phyloP scores from a whole-genome alignment of 306 rosid species.

The Medicago arabica region DNA sequence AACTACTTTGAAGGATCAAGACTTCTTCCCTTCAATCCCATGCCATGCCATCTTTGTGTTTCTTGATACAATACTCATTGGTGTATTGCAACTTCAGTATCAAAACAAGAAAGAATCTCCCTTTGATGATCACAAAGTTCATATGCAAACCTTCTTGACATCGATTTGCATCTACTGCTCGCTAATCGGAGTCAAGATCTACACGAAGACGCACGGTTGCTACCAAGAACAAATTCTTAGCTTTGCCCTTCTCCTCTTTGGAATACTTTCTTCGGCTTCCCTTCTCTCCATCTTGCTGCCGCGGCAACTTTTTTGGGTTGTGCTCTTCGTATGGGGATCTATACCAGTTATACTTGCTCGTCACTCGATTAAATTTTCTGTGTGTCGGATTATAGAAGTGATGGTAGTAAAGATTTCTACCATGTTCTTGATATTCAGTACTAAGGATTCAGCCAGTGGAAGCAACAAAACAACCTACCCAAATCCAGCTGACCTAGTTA shows the following conservation, averaged over 20 bases:
- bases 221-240: background rate
- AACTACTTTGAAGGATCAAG: conserved; percentile 1
- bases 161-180: conserved; percentile 32
- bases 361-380: background rate
- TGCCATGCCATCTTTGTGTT: conserved; percentile 40
- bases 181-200: conserved; percentile 4
- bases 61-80: conserved; percentile 38
- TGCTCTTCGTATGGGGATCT: conserved; percentile 37
- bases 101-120: conserved; percentile 35
- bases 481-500: background rate
- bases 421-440: background rate
- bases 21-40: conserved; percentile 15
- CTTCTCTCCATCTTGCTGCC: conserved; percentile 25
- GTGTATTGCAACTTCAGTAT: conserved; percentile 31
- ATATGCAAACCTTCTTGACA: conserved; percentile 30
- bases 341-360: background rate
- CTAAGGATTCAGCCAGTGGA: background rate
- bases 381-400: background rate
- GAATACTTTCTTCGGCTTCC: conserved; percentile 32
- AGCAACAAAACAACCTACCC: background rate
- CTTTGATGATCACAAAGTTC: conserved; percentile 13
- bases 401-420: background rate
- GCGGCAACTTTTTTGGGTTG: background rate
- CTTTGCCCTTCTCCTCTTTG: conserved; percentile 24
- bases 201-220: background rate